phyloP scores from a whole-genome alignment of 345 rosid genomes.

The Citrus sp. region DNA sequence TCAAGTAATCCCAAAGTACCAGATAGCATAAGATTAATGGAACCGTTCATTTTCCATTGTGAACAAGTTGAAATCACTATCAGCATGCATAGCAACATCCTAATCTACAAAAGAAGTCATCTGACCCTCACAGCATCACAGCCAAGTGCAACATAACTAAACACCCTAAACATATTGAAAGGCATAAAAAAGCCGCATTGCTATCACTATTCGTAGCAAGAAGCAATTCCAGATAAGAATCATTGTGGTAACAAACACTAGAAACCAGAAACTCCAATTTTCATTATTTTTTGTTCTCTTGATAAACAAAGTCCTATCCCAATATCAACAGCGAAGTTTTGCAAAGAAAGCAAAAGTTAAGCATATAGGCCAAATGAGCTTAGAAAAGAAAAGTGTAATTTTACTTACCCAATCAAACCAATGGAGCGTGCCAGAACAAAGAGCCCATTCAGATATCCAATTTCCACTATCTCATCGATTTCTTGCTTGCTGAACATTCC shows the following conservation, averaged over 20 bases:
- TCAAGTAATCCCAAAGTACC: not conserved
- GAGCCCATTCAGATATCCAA: slow-evolving; percentile 89
- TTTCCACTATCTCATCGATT: slow-evolving; percentile 84
- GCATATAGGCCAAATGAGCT: not conserved
- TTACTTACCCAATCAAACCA: slow-evolving; percentile 76
- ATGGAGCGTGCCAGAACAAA: slow-evolving; percentile 91
- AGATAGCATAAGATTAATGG: not conserved
- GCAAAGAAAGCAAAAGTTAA: slow-evolving; percentile 1
- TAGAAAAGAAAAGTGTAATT: slow-evolving; percentile 1
- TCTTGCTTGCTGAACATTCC: slow-evolving; percentile 94
- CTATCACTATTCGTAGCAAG: not conserved
- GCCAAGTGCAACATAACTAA: not conserved
- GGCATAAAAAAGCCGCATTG: not conserved
- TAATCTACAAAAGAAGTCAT: not conserved
- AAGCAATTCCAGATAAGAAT: not conserved
- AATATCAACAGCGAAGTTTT: not conserved
- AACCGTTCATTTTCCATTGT: not conserved
- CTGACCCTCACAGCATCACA: not conserved
- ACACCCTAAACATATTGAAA: not conserved
- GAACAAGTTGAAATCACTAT: not conserved
- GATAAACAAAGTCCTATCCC: not conserved
- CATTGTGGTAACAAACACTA: not conserved
- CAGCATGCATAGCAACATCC: not conserved
- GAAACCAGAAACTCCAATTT: not conserved
- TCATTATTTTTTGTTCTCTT: not conserved